Base-by-base conservation (phyloP, 176 grass and related monocot species). In the Cenchrus purpureus region DNA sequence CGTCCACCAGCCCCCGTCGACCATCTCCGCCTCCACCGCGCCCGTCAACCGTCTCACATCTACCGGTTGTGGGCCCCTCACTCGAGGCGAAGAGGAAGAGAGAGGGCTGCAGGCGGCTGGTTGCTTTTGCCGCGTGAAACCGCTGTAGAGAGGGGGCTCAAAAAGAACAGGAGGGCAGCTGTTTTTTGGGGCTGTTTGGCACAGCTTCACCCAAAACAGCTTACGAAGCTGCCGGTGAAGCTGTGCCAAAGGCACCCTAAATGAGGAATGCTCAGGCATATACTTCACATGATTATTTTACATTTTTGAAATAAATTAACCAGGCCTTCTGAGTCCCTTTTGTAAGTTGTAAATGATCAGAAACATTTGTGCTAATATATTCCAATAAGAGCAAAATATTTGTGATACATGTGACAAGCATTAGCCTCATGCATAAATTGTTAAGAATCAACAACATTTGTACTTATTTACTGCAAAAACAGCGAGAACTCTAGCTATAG, bases 261-360 rank as follows among this genome's bases (percentile, higher is more conserved):
- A 77, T 71, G 13, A 65, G 65, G 17, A 40, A 54, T 20, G 32
- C 14, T 46, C 13, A 65, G 54, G 19, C 34, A 79, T 62, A 55
- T 5, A 25, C 44, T n/a, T 44, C n/a, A 52, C 13, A 63, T 20
- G 4, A 53, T 7, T 54, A 76, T 75, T 66, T 57, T 56, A 68
- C 42, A 62, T 76, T 43, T 51, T 51, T 67, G 14, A 6, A 82
- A 40, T 51, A 83, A 32, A 88, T 59, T 29, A 56, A 10, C 1
- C 9, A 28, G 44, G 57, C 48, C 20, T 69, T 20, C 29, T 40
- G 31, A 76, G 7, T 54, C 51, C 50, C 31, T 42, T 57, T 56
- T n/a, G 57, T 10, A 81, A 19, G 14, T 86, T 52, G 8, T 25
- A 14, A 67, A 61, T 53, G 66, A 79, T 22, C 66, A 83, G 54